Conservation (phyloP, 139 green algal species). For the Coccomyxa sp. region DNA sequence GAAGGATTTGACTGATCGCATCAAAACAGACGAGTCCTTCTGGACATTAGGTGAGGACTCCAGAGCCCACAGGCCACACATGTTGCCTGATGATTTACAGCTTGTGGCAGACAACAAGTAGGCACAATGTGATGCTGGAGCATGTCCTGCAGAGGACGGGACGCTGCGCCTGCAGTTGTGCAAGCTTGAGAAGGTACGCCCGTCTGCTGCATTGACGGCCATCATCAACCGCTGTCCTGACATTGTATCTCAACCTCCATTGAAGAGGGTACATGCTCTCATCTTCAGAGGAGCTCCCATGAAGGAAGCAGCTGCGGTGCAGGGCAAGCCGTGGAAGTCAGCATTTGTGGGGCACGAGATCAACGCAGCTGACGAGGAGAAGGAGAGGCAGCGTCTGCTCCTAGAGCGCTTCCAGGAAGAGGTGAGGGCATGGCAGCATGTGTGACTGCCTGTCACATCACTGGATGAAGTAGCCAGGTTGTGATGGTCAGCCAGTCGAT, state of each 20-base stretch:
- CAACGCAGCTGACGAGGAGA: constrained; percentile 39
- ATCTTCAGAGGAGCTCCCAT: too few species aligned
- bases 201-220: too few species aligned
- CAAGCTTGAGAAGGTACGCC: constrained; percentile 74
- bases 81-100: not conserved
- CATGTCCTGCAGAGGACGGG: constrained; percentile 46
- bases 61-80: not conserved
- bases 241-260: too few species aligned
- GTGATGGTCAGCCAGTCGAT: too few species aligned
- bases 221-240: too few species aligned
- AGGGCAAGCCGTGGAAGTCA: constrained; percentile 66
- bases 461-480: too few species aligned
- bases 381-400: constrained; percentile 81
- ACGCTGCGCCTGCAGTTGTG: constrained; percentile 58
- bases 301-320: too few species aligned
- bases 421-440: too few species aligned
- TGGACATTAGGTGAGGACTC: constrained; percentile 78
- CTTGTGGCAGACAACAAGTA: not conserved
- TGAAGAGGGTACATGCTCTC: too few species aligned
- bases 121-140: not conserved
- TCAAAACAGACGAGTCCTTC: constrained; percentile 71
- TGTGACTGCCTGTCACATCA: too few species aligned
- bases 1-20: constrained; percentile 48
- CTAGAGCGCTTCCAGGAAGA: constrained; percentile 90
- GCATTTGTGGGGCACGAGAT: constrained; percentile 73